Base-by-base conservation (phyloP, 1,284 basidiomycete species). In the Vanrija pseudolonga region DNA sequence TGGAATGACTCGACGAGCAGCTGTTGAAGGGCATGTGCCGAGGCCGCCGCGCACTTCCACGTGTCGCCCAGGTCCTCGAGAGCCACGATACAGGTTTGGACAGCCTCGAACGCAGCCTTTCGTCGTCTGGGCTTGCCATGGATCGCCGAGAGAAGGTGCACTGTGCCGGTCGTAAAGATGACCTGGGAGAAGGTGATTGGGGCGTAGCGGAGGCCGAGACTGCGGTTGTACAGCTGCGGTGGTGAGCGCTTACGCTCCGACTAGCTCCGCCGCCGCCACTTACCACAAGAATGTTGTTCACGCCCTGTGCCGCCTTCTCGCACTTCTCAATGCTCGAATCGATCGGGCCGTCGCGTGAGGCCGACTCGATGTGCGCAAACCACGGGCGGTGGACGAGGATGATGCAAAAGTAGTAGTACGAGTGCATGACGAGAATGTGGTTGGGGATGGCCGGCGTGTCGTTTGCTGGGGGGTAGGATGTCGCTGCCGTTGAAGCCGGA, bases 151-250 rank as follows among this genome's bases (percentile, higher is more conserved):
- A 72, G 62, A 14, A 72, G 59, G 42, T 61, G 58, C 26, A 72
- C 62, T 0, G 69, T 68, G 0, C 67, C 69, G 1, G 67, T 64
- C 6, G 59, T 59, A 50, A 70, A 72, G 17, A 60, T 56, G 20
- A 69, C 61, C 41, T 72, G 65, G 22, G 56, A 59, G 3, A 65
- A 47, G 26, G 66, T 61, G 37, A 68, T 63, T 7, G 65, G 65
- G 17, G 58, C 63, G 55, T 61, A 66, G 14, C 65, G 64, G n/a
- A 72, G 50, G 1, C 68, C 69, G 2, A 67, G 66, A 9, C 54
- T 61, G 14, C 47, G 49, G 24, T 63, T 54, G 51, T 59, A 65
- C 12, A 67, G 47, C 48, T 61, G 32, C 37, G 28, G 15, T 11
- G n/a, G n/a, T 24, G n/a, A 47, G 22, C 20, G 32, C 38, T n/a